Base-by-base conservation (phyloP, 805 yeast species). In the Ogataea pilisensis region DNA sequence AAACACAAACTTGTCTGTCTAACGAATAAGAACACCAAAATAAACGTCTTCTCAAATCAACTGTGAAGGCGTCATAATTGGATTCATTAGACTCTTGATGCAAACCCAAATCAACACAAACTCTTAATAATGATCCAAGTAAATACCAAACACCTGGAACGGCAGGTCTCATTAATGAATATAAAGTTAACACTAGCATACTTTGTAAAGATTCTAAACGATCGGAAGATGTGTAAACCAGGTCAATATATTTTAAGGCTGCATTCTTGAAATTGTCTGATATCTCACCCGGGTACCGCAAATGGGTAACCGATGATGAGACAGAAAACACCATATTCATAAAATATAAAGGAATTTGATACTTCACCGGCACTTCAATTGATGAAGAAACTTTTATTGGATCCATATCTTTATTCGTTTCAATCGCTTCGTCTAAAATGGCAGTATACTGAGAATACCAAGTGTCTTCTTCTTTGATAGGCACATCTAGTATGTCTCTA, bases 71-170 rank as follows among this genome's bases (percentile, higher is more conserved):
- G 46, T 80, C 80, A 40, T 64, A 62, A 18, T 62, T 44, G 31
- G 59, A n/a, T 24, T 39, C 34, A 14, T 50, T 38, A n/a, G 54
- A 43, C 53, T 88, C 96, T 28, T 79, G 77, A 60, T 89, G 96
- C 7, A 89, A 66, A 1, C 95, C 96, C 44, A 89, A 61, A 60
- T 89, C 96, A 22, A 88, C 86, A 51, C 91, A 80, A 37, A 86
- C 61, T 45, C 96, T 70, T 37, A 87, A 61, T 0, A 91, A 89
- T 2, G 86, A 76, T 0, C 96, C 96, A 48, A 86, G 65, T 4
- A 85, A 78, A 57, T 86, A 86, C 97, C 97, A 89, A n/a, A 86
- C 87, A 3, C 95, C 93, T 0, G 96, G 95, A 12, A 77, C 76
- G 1, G 91, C 81, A 0, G 96, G 96, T 42, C 95, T 72, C 95